Conservation (phyloP, 2,329 filamentous ascomycete species). For the Gliomastix tumulicola region DNA sequence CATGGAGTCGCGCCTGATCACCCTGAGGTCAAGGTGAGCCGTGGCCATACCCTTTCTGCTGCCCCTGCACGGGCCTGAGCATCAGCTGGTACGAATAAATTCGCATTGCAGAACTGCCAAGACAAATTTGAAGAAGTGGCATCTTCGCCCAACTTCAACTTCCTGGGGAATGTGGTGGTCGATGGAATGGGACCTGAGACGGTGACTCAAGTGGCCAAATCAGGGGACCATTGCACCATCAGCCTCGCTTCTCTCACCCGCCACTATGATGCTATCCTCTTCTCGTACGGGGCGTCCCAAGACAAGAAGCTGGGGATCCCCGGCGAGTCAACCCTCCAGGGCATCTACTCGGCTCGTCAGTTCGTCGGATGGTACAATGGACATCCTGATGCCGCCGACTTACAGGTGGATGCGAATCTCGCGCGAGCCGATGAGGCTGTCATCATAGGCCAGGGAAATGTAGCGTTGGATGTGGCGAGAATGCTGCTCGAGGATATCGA, state of each 20-base stretch:
- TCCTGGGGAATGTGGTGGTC: conserved; percentile 82
- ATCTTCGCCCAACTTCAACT: conserved; percentile 73
- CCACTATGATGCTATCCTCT: conserved; percentile 87
- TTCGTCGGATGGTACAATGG: conserved; percentile 99
- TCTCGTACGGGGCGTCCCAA: conserved; percentile 85
- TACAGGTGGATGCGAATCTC: conserved; percentile 72
- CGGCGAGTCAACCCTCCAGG: conserved; percentile 65
- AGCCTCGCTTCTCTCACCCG: conserved; percentile 62
- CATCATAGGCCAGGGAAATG: conserved; percentile 91
- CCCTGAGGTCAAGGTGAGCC: conserved; percentile 85
- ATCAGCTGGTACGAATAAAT: no score
- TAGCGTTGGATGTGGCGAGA: conserved; percentile 87
- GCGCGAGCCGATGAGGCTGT: conserved; percentile 73
- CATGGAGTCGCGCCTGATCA: conserved; percentile 98
- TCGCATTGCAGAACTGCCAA: conserved; percentile 69
- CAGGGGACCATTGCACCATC: conserved; percentile 40
- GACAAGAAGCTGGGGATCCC: conserved; percentile 74
- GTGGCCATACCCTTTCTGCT: no score
- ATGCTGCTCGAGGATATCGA: conserved; percentile 76
- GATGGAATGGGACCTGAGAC: conserved; percentile 40
- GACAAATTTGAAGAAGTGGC: conserved; percentile 91
- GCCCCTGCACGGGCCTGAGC: no score
- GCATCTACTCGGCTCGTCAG: conserved; percentile 80
- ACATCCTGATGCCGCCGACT: conserved; percentile 68
- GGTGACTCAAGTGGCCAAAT: conserved; percentile 14